phyloP scores from a whole-genome alignment of 2,329 filamentous ascomycete species.

The Endocalyx cinctus region DNA sequence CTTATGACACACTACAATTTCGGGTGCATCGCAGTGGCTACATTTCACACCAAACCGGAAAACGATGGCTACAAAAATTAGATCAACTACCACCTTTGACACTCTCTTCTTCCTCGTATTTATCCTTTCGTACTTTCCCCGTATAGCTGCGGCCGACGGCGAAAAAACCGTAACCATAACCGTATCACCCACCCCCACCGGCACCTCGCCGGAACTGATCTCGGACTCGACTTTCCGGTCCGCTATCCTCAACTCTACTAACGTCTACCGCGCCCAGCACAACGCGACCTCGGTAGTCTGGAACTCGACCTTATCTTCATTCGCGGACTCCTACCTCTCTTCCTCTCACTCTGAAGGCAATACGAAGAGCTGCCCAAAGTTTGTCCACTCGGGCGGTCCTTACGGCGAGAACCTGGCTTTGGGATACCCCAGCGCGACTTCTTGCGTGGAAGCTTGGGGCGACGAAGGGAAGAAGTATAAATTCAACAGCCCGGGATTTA shows the following conservation, averaged over 20 bases:
- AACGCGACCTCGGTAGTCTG: conserved; percentile 55
- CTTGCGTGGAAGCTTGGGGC: conserved; percentile 63
- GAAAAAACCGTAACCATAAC: conserved; percentile 21
- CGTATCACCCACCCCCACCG: conserved; percentile 16
- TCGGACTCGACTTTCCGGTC: conserved; percentile 37
- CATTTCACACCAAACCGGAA: too few species aligned
- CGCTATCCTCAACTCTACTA: conserved; percentile 61
- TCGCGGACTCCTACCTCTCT: conserved; percentile 47
- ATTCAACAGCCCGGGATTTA: conserved; percentile 53
- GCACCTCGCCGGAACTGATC: conserved; percentile 26
- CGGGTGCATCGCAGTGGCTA: too few species aligned
- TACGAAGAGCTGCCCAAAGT: conserved; percentile 34
- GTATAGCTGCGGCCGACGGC: conserved; percentile 15
- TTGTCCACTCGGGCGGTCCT: conserved; percentile 55
- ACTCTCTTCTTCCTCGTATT: conserved; percentile 6
- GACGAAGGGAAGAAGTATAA: conserved; percentile 55
- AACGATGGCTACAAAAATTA: too few species aligned
- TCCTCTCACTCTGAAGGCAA: conserved; percentile 4
- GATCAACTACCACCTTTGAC: not conserved
- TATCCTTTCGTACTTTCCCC: conserved; percentile 3
- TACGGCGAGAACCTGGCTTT: conserved; percentile 73
- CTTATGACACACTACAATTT: too few species aligned
- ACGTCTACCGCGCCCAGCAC: conserved; percentile 60
- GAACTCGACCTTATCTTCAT: conserved; percentile 58
- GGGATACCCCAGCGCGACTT: conserved; percentile 56